Conservation (phyloP, 1,284 basidiomycete genomes). For the Sanguinoderma infundibulare region DNA sequence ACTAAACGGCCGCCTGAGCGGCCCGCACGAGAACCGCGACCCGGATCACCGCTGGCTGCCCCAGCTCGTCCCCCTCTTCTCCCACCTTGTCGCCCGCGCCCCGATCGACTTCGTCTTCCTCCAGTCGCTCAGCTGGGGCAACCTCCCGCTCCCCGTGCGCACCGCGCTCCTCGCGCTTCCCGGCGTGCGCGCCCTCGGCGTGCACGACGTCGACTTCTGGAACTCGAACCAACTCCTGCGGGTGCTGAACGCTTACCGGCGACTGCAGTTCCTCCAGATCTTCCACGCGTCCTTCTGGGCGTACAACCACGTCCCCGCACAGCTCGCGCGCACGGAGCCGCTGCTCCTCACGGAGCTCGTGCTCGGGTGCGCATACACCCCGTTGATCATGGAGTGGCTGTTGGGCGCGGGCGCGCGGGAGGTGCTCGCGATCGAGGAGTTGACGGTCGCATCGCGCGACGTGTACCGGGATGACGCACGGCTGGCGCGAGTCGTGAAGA, state of each 20-base stretch:
- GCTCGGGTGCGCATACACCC: slow-evolving; percentile 8
- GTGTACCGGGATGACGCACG: slow-evolving; percentile 10
- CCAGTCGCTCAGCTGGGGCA: slow-evolving; percentile 11
- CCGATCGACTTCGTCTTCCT: slow-evolving; percentile 11
- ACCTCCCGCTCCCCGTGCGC: slow-evolving; percentile 2
- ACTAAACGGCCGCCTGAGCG: slow-evolving; percentile 3
- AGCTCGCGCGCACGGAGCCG: slow-evolving; percentile 7
- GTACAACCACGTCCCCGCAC: slow-evolving; percentile 6
- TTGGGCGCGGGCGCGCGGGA: slow-evolving; percentile 4
- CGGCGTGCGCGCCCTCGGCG: slow-evolving; percentile 3
- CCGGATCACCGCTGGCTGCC: slow-evolving; percentile 4
- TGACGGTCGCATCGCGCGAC: slow-evolving; percentile 3
- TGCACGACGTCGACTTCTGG: slow-evolving; percentile 10
- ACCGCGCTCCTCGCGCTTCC: not conserved
- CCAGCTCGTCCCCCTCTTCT: slow-evolving; percentile 4
- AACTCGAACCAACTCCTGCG: slow-evolving; percentile 19
- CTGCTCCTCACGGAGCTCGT: slow-evolving; percentile 14
- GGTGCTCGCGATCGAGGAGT: slow-evolving; percentile 7
- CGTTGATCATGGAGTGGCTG: slow-evolving; percentile 13
- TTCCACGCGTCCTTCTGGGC: not conserved
- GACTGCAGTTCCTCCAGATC: slow-evolving; percentile 9
- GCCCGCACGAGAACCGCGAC: not conserved
- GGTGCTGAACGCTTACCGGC: slow-evolving; percentile 8
- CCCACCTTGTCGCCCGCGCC: not conserved
- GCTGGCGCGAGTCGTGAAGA: slow-evolving; percentile 13